Percentiles rank a stretch among this genome's conserved stretches.
Evolutionary conservation across 345 rosid species (phyloP).

Genomic region (Populus pruinosa): DNA sequence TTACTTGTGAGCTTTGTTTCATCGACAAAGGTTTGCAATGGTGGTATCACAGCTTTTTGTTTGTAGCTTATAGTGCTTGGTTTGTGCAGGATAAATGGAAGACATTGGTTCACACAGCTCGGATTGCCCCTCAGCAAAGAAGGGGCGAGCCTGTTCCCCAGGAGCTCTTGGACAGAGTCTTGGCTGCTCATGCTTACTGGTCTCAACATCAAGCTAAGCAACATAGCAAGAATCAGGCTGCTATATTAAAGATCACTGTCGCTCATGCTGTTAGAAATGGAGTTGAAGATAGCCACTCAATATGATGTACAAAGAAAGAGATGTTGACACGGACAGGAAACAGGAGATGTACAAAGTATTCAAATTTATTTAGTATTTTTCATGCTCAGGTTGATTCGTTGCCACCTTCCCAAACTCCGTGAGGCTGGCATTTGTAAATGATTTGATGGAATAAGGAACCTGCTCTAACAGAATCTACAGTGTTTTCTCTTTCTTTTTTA

Average conservation of each 20-base stretch:
- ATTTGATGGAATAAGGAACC: conserved; percentile 35
- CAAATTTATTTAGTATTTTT: conserved; percentile 38
- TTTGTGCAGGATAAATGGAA: conserved; percentile 91
- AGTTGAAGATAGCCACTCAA: conserved; percentile 24
- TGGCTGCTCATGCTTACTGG: conserved; percentile 84
- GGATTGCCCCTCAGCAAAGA: conserved; percentile 82
- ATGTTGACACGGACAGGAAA: conserved; percentile 24
- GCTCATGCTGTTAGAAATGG: conserved; percentile 16
- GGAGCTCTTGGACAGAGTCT: conserved; percentile 78
- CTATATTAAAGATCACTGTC: conserved; percentile 21
- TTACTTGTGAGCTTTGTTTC: no score
- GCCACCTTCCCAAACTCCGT: conserved; percentile 15
- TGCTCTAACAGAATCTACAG: conserved; percentile 14
- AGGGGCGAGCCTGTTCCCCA: conserved; percentile 98
- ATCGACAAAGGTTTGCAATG: background rate
- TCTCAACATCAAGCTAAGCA: conserved; percentile 76
- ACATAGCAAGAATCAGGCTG: conserved; percentile 47
- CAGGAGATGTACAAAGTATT: conserved; percentile 44
- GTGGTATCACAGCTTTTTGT: background rate
- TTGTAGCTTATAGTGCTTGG: background rate
- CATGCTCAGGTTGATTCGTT: conserved; percentile 43
- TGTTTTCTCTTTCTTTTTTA: background rate
- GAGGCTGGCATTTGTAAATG: conserved; percentile 47
- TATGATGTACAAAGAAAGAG: conserved; percentile 28
- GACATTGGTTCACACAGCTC: conserved; percentile 92